Evolutionary conservation across 106 monocot genomes (phyloP).

Genomic region (Dendrobium officinale): DNA sequence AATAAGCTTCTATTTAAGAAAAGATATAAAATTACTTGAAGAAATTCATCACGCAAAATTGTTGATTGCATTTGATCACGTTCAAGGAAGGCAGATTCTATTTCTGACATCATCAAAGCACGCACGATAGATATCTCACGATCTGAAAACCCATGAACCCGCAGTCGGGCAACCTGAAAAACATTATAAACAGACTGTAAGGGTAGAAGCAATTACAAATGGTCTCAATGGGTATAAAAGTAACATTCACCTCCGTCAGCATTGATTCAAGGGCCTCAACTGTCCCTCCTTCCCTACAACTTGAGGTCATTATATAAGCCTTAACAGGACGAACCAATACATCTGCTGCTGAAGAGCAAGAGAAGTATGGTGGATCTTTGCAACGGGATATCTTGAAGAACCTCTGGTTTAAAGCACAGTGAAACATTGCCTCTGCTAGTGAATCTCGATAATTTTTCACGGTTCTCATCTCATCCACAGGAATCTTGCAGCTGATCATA

Average conservation of each 20-base stretch:
- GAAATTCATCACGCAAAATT: slow-evolving; percentile 80
- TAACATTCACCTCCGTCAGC: slow-evolving; percentile 73
- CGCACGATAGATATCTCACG: slow-evolving; percentile 86
- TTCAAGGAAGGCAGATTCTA: slow-evolving; percentile 93
- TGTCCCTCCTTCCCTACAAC: slow-evolving; percentile 82
- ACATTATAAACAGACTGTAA: not conserved
- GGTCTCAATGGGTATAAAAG: slow-evolving; percentile 7
- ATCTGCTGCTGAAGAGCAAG: slow-evolving; percentile 85
- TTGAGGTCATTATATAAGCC: slow-evolving; percentile 96
- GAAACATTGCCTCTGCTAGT: slow-evolving; percentile 94
- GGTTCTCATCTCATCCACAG: slow-evolving; percentile 67
- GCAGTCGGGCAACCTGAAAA: slow-evolving; percentile 79
- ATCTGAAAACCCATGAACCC: slow-evolving; percentile 96
- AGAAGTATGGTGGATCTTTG: slow-evolving; percentile 93
- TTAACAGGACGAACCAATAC: slow-evolving; percentile 74
- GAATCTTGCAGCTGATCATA: slow-evolving; percentile 94
- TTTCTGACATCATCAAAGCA: slow-evolving; percentile 99
- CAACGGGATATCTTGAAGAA: slow-evolving; percentile 94
- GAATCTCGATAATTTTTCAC: slow-evolving; percentile 88
- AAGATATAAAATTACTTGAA: slow-evolving; percentile 48
- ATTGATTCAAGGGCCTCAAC: slow-evolving; percentile 86
- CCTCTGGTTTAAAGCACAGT: slow-evolving; percentile 93
- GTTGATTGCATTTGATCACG: slow-evolving; percentile 99
- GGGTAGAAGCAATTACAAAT: slow-evolving; percentile 2
- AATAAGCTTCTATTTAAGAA: too few relatives aligned